These are phyloP conservation scores for Gomphus sp. DNA, from an alignment of 1,284 basidiomycete species.

Conservation along the genomic window DNA sequence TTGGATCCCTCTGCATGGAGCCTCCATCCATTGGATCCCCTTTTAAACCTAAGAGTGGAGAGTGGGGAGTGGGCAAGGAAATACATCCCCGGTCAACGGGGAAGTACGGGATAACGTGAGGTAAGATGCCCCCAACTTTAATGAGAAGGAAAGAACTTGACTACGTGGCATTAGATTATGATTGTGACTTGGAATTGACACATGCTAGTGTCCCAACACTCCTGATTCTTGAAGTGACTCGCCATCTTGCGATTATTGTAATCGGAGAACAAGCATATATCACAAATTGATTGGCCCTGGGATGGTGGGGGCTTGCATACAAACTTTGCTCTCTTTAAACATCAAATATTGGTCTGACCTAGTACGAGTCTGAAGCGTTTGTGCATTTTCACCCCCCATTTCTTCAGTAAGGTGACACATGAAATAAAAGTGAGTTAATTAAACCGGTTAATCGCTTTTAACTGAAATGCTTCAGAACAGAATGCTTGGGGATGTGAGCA, in stretches of 20 bases:
- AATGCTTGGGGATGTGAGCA: too few relatives aligned
- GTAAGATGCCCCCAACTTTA: neutral
- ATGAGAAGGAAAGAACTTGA: neutral
- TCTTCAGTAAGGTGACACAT: neutral
- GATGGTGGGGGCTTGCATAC: neutral
- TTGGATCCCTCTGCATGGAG: constrained; percentile 35
- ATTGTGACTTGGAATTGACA: neutral
- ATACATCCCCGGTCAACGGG: constrained; percentile 27
- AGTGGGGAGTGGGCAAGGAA: constrained; percentile 57
- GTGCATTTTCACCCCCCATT: neutral
- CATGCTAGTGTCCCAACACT: neutral
- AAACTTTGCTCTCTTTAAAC: neutral
- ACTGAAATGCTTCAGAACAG: neutral
- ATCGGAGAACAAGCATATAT: neutral
- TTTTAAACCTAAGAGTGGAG: constrained; percentile 58
- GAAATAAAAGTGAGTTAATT: neutral
- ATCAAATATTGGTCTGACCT: neutral
- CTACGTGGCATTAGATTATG: neutral
- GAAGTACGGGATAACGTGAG: neutral
- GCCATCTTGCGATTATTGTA: neutral
- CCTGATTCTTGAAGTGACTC: neutral
- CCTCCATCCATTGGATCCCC: constrained; percentile 50
- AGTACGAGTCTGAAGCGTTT: neutral
- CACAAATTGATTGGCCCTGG: neutral
- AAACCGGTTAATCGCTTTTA: neutral